phyloP scores from a whole-genome alignment of 2,329 filamentous ascomycete genomes.

The Myotisia sp. region DNA sequence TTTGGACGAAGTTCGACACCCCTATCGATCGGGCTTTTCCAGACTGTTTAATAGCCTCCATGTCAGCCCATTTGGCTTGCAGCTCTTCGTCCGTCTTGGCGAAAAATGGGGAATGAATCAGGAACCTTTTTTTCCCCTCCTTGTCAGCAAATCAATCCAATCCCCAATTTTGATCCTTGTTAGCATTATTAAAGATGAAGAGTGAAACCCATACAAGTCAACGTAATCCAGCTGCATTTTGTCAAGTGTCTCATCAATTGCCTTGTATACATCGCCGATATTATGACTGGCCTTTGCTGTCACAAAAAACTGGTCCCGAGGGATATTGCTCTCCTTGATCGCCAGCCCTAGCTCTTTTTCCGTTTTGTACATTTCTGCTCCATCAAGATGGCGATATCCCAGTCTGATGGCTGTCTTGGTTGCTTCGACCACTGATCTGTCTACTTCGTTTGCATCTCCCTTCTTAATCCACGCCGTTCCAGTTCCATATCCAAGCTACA shows the following conservation, averaged over 20 bases:
- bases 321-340: constrained; percentile 33
- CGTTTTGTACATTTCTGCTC: constrained; percentile 43
- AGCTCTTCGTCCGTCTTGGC: constrained; percentile 39
- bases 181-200: no score
- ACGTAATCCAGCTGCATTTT: constrained; percentile 49
- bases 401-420: constrained; percentile 44
- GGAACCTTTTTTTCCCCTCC: constrained; percentile 30
- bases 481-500: constrained; percentile 45
- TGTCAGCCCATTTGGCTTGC: constrained; percentile 44
- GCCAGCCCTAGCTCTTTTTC: constrained; percentile 36
- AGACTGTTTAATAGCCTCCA: constrained; percentile 44
- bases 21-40: constrained; percentile 49
- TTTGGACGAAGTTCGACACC: constrained; percentile 46
- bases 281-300: constrained; percentile 44
- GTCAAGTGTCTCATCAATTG: constrained; percentile 42
- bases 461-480: constrained; percentile 52
- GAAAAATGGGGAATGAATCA: constrained; percentile 50
- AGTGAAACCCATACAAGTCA: constrained; percentile 37
- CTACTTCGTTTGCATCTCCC: constrained; percentile 33
- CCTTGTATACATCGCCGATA: constrained; percentile 41
- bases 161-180: no score
- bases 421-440: constrained; percentile 41
- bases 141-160: not conserved
- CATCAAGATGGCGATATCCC: constrained; percentile 50
- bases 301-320: constrained; percentile 36